phyloP scores from a whole-genome alignment of 116 monocot species.

The Papilionanthe hybrid region DNA sequence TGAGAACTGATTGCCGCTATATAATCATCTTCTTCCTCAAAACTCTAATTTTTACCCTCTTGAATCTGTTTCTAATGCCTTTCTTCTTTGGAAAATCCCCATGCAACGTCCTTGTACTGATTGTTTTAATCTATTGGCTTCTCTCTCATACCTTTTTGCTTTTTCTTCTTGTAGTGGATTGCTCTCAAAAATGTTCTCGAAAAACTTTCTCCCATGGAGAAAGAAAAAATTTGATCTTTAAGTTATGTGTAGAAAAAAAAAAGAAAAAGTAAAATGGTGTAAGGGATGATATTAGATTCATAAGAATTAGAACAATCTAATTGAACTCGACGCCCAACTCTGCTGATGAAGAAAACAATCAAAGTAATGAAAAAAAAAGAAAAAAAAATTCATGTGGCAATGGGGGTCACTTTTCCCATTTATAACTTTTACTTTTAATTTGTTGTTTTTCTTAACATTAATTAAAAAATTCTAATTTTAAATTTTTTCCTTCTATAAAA shows the following conservation, averaged over 20 bases:
- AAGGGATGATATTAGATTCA: background rate
- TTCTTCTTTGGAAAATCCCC: conserved; percentile 9
- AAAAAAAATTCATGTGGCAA: no score
- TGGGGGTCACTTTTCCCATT: no score
- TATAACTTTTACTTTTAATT: no score
- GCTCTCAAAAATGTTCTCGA: background rate
- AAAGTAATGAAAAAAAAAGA: no score
- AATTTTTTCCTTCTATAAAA: no score
- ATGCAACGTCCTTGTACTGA: conserved; percentile 3
- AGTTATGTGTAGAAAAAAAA: background rate
- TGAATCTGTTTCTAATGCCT: background rate
- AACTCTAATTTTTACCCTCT: background rate
- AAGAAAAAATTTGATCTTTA: background rate
- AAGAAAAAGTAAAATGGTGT: background rate
- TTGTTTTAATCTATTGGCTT: background rate
- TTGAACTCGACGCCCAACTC: no score
- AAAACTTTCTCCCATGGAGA: background rate
- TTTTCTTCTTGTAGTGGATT: background rate
- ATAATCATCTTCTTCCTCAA: background rate
- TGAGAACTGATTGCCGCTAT: background rate
- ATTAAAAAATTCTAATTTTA: no score
- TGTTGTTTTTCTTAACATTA: no score
- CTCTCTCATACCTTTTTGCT: background rate
- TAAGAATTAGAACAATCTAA: background rate
- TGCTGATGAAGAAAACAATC: no score